A percentile compares a stretch with the other conserved stretches of the same genome.
Evolutionary conservation across 169 alveolate species (phyloP).

Genomic region (Eimeria praecox): DNA sequence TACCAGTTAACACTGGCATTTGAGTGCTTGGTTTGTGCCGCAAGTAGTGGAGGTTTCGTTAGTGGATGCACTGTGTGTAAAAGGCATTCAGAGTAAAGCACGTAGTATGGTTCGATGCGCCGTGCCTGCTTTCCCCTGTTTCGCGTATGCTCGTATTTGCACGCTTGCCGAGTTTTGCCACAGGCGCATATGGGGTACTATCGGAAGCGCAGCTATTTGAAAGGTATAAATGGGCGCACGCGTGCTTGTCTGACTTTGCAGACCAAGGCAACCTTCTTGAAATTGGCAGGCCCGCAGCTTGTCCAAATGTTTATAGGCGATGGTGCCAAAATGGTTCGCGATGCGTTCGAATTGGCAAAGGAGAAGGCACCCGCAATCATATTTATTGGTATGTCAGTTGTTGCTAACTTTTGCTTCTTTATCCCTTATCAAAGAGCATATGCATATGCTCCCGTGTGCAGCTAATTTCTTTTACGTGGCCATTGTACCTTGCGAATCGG

Average conservation of each 20-base stretch:
- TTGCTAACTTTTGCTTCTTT: neutral
- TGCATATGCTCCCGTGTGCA: neutral
- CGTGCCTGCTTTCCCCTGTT: neutral
- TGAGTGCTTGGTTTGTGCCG: neutral
- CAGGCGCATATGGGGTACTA: neutral
- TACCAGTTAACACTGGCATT: neutral
- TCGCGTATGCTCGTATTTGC: neutral
- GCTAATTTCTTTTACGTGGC: no score
- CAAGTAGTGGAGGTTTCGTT: neutral
- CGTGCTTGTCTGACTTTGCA: conserved; percentile 32
- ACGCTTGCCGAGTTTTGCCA: neutral
- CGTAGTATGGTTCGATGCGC: neutral
- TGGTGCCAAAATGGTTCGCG: conserved; percentile 99
- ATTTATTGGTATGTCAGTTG: conserved; percentile 92
- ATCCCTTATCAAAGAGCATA: neutral
- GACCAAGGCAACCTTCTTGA: conserved; percentile 98
- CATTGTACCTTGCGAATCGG: neutral
- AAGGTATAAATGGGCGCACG: neutral
- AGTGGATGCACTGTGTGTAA: neutral
- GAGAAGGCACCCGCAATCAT: conserved; percentile 99
- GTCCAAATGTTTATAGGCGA: conserved; percentile 99
- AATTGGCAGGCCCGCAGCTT: conserved; percentile 99
- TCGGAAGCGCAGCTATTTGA: neutral
- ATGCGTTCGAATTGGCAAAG: conserved; percentile 98
- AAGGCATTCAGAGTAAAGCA: neutral